These are phyloP conservation scores for Aspergillus arachidicola DNA, from an alignment of 2,329 filamentous ascomycete species.

Conservation along the genomic window DNA sequence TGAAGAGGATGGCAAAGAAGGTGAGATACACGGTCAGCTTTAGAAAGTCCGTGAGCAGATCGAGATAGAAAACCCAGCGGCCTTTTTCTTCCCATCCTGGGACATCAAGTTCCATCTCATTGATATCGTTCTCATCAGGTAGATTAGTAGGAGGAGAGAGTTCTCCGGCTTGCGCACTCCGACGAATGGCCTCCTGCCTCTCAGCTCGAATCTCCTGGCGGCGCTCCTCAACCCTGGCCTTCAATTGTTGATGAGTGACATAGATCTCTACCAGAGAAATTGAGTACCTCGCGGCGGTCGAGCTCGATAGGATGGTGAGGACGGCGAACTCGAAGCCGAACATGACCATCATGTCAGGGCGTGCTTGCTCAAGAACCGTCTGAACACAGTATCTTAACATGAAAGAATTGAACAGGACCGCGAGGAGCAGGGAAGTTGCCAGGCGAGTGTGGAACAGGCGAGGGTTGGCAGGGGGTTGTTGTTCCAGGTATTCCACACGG, in stretches of 20 bases:
- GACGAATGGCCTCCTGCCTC: conserved; percentile 50
- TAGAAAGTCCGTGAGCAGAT: conserved; percentile 84
- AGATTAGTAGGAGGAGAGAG: conserved; percentile 47
- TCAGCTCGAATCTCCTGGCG: conserved; percentile 66
- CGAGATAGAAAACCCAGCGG: conserved; percentile 85
- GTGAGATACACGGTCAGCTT: conserved; percentile 86
- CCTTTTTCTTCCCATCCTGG: conserved; percentile 97
- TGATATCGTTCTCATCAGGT: conserved; percentile 72
- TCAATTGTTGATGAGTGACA: conserved; percentile 74
- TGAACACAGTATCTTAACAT: conserved; percentile 81
- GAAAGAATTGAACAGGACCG: conserved; percentile 75
- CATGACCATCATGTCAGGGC: conserved; percentile 99
- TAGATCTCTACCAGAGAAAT: conserved; percentile 77
- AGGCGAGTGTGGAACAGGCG: conserved; percentile 84
- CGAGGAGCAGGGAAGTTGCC: conserved; percentile 74
- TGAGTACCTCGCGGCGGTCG: conserved; percentile 76
- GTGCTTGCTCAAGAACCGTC: conserved; percentile 80
- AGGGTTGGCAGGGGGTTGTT: conserved; percentile 89
- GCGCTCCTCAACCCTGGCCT: conserved; percentile 67
- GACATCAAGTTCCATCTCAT: conserved; percentile 93
- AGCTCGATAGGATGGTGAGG: conserved; percentile 75
- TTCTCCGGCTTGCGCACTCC: conserved; percentile 39
- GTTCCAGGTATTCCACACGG: conserved; percentile 89
- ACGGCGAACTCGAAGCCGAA: conserved; percentile 98
- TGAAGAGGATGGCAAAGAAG: conserved; percentile 91